Conservation (phyloP, 2,329 filamentous ascomycete genomes). For the Tolypocladium sp. region DNA sequence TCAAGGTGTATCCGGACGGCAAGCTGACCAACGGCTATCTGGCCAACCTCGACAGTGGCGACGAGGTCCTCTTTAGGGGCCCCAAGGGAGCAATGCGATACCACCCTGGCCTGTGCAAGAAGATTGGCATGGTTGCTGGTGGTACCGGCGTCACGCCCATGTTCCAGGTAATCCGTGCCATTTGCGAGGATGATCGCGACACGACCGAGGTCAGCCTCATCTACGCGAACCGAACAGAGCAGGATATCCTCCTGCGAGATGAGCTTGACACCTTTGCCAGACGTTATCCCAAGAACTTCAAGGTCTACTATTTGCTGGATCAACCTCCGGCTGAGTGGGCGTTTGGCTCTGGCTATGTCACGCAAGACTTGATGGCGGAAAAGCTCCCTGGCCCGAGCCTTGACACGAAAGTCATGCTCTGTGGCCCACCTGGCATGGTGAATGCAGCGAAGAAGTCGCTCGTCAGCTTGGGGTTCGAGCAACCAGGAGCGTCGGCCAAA, state of each 20-base stretch:
- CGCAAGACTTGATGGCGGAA: slow-evolving; percentile 36
- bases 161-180: slow-evolving; percentile 50
- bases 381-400: slow-evolving; percentile 33
- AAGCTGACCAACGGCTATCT: slow-evolving; percentile 41
- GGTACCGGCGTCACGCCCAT: slow-evolving; percentile 25
- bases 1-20: slow-evolving; percentile 42
- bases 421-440: slow-evolving; percentile 53
- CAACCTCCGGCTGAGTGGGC: slow-evolving; percentile 35
- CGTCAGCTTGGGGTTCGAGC: slow-evolving; percentile 38
- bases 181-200: slow-evolving; percentile 52
- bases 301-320: slow-evolving; percentile 46
- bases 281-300: slow-evolving; percentile 43
- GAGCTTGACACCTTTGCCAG: slow-evolving; percentile 46
- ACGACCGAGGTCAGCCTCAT: slow-evolving; percentile 46
- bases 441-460: slow-evolving; percentile 44
- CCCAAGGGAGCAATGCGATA: slow-evolving; percentile 50
- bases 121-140: slow-evolving; percentile 47
- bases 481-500: slow-evolving; percentile 39
- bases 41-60: slow-evolving; percentile 33
- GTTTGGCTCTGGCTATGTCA: slow-evolving; percentile 40
- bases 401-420: slow-evolving; percentile 46
- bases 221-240: slow-evolving; percentile 49
- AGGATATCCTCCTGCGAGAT: slow-evolving; percentile 48
- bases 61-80: slow-evolving; percentile 41
- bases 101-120: slow-evolving; percentile 26